Evolutionary conservation across 805 yeast species (phyloP).

Genomic region (Cyberlindnera mrakii): DNA sequence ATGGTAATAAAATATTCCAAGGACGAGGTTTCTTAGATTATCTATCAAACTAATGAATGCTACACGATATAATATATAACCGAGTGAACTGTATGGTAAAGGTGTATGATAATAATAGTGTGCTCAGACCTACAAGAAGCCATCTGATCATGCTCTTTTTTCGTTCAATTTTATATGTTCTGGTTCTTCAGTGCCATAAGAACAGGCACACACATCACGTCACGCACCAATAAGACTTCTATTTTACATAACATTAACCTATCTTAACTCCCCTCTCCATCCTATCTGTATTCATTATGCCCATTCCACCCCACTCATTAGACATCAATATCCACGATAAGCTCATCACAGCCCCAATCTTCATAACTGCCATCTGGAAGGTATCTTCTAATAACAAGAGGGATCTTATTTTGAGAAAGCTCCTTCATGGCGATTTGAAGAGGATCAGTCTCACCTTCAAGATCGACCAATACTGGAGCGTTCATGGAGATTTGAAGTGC

Average conservation of each 20-base stretch:
- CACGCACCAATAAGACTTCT: not conserved
- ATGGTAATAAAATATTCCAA: slow-evolving; percentile 53
- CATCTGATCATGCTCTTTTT: not conserved
- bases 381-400: slow-evolving; percentile 90
- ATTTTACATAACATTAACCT: not conserved
- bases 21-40: slow-evolving; percentile 57
- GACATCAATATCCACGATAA: slow-evolving; percentile 67
- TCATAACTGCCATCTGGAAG: slow-evolving; percentile 95
- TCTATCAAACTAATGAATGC: slow-evolving; percentile 7
- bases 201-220: not conserved
- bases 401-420: slow-evolving; percentile 88
- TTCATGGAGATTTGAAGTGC: slow-evolving; percentile 97
- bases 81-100: too few relatives aligned
- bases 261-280: not conserved
- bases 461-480: slow-evolving; percentile 96
- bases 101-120: too few relatives aligned
- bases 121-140: not conserved
- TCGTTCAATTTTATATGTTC: not conserved
- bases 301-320: slow-evolving; percentile 28
- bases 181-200: too few relatives aligned
- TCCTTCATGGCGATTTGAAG: slow-evolving; percentile 97
- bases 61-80: not conserved
- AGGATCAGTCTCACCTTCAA: slow-evolving; percentile 99
- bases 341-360: slow-evolving; percentile 98
- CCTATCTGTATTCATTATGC: not conserved